Conservation (phyloP, 805 yeast genomes). For the Saccharomycopsis sp. region DNA sequence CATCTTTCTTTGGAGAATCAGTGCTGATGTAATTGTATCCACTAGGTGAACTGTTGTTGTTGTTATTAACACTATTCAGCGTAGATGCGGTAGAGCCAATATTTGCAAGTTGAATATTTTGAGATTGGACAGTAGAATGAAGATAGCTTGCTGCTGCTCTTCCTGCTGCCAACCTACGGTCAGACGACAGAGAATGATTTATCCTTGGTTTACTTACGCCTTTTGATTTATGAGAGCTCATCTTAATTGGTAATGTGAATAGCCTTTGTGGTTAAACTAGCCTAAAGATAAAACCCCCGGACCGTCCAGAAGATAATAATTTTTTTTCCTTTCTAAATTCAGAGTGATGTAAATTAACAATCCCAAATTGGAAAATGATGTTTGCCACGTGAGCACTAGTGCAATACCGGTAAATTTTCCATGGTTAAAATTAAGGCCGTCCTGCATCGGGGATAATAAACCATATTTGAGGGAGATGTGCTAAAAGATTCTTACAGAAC, state of each 20-base stretch:
- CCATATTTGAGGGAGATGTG: too few species aligned
- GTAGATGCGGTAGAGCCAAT: not conserved
- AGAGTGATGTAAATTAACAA: not conserved
- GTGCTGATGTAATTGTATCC: conserved; percentile 20
- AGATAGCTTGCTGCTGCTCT: conserved; percentile 40
- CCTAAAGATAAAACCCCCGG: not conserved
- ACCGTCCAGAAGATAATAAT: not conserved
- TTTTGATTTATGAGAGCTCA: not conserved
- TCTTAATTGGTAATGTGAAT: not conserved
- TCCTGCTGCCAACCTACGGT: conserved; percentile 49
- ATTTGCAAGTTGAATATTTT: not conserved
- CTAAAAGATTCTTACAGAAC: too few species aligned
- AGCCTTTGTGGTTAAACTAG: not conserved
- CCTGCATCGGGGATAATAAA: too few species aligned
- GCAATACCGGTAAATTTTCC: too few species aligned
- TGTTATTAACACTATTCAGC: not conserved
- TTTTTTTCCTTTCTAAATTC: not conserved
- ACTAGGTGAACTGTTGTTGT: conserved; percentile 23
- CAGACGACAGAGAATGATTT: conserved; percentile 5
- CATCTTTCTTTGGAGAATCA: conserved; percentile 12
- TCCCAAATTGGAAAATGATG: too few species aligned
- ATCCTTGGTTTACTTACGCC: conserved; percentile 9
- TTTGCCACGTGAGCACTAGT: too few species aligned
- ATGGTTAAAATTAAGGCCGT: too few species aligned
- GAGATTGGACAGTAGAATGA: conserved; percentile 25